Evolutionary conservation across 169 alveolate genomes (phyloP), one percentile per base, ranked within the genome.

Genomic region (Eimeria acervulina): DNA sequence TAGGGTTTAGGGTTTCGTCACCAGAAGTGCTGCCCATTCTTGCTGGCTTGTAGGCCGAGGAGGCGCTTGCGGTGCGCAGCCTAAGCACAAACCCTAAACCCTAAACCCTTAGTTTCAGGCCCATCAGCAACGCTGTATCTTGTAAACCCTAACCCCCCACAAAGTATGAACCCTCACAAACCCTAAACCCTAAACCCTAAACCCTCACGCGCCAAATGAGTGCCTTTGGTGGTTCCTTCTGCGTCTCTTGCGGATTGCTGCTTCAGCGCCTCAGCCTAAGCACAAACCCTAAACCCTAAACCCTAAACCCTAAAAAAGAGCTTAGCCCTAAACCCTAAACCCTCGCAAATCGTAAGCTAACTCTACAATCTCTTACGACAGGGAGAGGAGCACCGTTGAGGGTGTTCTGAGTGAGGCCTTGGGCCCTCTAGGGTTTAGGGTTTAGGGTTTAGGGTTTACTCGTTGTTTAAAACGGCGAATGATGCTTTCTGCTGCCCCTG

Each of bases 401-500:
- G n/a, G n/a, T n/a, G n/a, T n/a, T n/a, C n/a, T n/a, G n/a, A n/a
- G n/a, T n/a, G n/a, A 47, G 83, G n/a, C 26, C 42, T 72, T 36
- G 87, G 87, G 59, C 38, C 0, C 6, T 10, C n/a, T 76, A 38
- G 87, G 87, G 87, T 76, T 76, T 76, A 23, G 68, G 95, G 72
- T 47, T 96, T 31, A 98, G 96, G 55, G 55, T 59, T 59, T 59
- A 59, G 68, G 68, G 68, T 59, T 59, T 59, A 59, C 68, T 63
- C 96, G 95, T 15, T 93, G 80, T 76, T 97, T 76, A 33, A 97
- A 97, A 26, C 97, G 85, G 61, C 91, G 95, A n/a, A 98, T 95
- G 36, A 98, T 88, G 90, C 95, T 87, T 93, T 98, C 99, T 21
- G 97, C 97, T 1, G 98, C 98, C 28, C 97, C 98, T 15, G 99